Evolutionary conservation across 495 filamentous ascomycete species (phyloP), one percentile per base, ranked within the genome.

Genomic region (Letharia lupina): DNA sequence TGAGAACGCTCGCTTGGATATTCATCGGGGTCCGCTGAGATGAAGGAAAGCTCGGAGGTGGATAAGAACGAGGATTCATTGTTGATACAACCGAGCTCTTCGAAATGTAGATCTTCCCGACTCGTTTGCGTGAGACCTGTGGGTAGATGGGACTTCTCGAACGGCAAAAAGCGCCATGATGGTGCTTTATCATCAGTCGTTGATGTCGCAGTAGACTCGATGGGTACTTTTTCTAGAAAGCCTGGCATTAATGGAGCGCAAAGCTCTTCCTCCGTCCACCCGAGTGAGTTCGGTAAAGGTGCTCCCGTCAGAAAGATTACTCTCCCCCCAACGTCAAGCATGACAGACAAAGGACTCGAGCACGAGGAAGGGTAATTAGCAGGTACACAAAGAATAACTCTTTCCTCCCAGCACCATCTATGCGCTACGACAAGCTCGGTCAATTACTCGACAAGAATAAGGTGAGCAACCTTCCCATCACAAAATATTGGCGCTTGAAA

Each of bases 181-280:
- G 69, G 83, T 85, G 39, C 88, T 88, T 10, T 67, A 77, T 58
- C 81, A 15, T 56, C 65, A 60, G 23, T 12, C 18, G 61, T 90
- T 20, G 87, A 88, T 74, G 73, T 92, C 45, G 77, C 80, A 5
- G 70, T 39, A 8, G 28, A 23, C 41, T 39, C 33, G 7, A 37
- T 13, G 18, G 7, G 35, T 16, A 9, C 16, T 45, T 4, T 42
- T 16, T 39, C 48, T 18, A 42, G 15, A n/a, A 65, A 61, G 11
- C 62, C 64, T 33, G 62, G 60, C 37, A 63, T 64, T 33, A 66
- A 40, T 16, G 59, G 45, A 31, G 62, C 52, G 20, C 59, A 63
- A 18, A 73, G 50, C 2, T 62, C 31, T 12, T 57, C 58, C 54
- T 71, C 69, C n/a, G 58, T 42, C 71, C 71, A 73, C 7, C 40